phyloP scores from a whole-genome alignment of 1,139 yeast genomes.

The Kodamaea suecica region DNA sequence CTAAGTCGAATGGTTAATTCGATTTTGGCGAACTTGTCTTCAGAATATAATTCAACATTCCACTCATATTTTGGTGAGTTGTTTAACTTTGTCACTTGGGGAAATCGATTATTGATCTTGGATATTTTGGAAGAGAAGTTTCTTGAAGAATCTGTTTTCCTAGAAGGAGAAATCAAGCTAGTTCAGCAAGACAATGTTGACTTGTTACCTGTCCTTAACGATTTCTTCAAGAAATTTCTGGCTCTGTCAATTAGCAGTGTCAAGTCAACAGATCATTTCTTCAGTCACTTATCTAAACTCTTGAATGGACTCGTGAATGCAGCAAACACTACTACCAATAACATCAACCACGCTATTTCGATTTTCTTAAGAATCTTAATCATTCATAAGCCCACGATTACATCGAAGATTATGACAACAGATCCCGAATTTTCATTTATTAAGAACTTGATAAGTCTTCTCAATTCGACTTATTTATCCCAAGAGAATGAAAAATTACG shows the following conservation, averaged over 20 bases:
- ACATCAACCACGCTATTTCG: conserved; percentile 25
- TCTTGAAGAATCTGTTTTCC: conserved; percentile 16
- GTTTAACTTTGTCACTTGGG: conserved; percentile 32
- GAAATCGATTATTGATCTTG: conserved; percentile 27
- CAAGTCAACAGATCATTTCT: conserved; percentile 19
- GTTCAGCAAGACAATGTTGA: conserved; percentile 6
- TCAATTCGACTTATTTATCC: conserved; percentile 40
- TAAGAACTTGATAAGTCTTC: conserved; percentile 43
- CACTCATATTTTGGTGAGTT: conserved; percentile 45
- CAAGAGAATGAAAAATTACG: conserved; percentile 48
- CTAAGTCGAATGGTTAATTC: conserved; percentile 31
- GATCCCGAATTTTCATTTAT: conserved; percentile 39
- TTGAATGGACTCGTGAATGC: conserved; percentile 16
- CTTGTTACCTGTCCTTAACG: conserved; percentile 32
- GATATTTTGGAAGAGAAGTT: conserved; percentile 28
- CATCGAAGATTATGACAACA: conserved; percentile 28
- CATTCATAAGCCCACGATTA: conserved; percentile 50
- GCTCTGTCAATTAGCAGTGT: conserved; percentile 24
- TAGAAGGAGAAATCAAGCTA: conserved; percentile 3
- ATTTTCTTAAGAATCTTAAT: conserved; percentile 56
- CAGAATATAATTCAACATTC: conserved; percentile 29
- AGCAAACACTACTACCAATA: conserved; percentile 1
- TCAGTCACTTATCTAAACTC: conserved; percentile 20
- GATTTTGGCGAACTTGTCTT: conserved; percentile 45
- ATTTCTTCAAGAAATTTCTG: conserved; percentile 40